phyloP scores from a whole-genome alignment of 257 asterid genomes.

The Petunia secreta region DNA sequence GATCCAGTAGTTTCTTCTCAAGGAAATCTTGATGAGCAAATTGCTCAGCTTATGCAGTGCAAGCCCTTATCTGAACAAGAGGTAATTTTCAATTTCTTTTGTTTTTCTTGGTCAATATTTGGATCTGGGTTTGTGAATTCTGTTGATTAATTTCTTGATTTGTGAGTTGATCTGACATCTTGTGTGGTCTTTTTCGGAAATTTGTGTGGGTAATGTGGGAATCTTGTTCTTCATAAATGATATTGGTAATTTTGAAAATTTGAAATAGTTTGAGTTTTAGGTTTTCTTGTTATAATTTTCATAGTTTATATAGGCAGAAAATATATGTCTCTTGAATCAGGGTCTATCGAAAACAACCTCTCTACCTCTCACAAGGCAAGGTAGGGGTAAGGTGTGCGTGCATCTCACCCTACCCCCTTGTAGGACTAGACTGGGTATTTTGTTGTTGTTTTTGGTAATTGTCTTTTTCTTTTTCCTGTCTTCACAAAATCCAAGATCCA shows the following conservation, averaged over 20 bases:
- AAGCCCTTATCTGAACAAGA: slow-evolving; percentile 81
- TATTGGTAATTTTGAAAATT: neutral
- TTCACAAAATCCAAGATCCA: neutral
- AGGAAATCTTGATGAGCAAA: slow-evolving; percentile 76
- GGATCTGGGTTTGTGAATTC: neutral
- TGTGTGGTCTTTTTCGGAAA: neutral
- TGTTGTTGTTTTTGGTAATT: too few species aligned
- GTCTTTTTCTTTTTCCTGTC: too few species aligned
- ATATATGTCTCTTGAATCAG: too few species aligned
- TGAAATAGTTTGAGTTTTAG: neutral
- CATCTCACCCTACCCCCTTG: too few species aligned
- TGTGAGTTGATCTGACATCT: slow-evolving; percentile 31
- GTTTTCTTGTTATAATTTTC: neutral
- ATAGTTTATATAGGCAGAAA: neutral
- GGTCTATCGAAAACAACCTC: too few species aligned
- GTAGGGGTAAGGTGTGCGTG: too few species aligned
- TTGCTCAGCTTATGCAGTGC: slow-evolving; percentile 86
- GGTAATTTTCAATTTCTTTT: slow-evolving; percentile 37
- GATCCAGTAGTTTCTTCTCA: slow-evolving; percentile 59
- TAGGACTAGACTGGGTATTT: too few species aligned
- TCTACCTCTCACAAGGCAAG: too few species aligned
- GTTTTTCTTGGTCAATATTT: neutral
- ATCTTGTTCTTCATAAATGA: neutral
- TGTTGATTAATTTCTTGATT: slow-evolving; percentile 20
- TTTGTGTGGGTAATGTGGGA: neutral